phyloP scores from a whole-genome alignment of 345 rosid species.

The Theobroma cacao region DNA sequence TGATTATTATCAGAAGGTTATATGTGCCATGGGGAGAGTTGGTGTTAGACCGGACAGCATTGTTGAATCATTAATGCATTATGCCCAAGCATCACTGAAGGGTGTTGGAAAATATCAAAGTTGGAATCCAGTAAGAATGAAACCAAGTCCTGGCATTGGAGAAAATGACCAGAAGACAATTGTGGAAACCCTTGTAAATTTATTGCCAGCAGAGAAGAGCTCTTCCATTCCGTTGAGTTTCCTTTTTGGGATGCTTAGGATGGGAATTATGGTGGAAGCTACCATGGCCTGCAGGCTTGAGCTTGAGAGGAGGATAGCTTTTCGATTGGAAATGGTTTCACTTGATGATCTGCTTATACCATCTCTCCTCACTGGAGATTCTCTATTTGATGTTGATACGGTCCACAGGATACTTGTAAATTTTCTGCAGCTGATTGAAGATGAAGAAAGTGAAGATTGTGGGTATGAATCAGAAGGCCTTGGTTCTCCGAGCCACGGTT shows the following conservation, averaged over 20 bases:
- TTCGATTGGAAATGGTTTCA: conserved; percentile 54
- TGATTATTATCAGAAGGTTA: conserved; percentile 54
- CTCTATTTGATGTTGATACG: conserved; percentile 72
- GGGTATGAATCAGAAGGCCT: conserved; percentile 53
- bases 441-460: conserved; percentile 55
- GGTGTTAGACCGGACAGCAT: conserved; percentile 64
- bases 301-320: conserved; percentile 64
- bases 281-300: conserved; percentile 53
- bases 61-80: conserved; percentile 65
- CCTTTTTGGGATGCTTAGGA: conserved; percentile 76
- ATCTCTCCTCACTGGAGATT: conserved; percentile 54
- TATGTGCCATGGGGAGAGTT: conserved; percentile 52
- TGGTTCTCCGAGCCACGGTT: conserved; percentile 53
- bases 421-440: conserved; percentile 64
- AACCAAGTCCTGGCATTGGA: conserved; percentile 25
- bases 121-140: conserved; percentile 48
- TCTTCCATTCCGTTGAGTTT: conserved; percentile 54
- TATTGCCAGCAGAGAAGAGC: conserved; percentile 53
- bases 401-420: conserved; percentile 61
- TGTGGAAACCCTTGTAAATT: conserved; percentile 62
- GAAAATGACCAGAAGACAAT: conserved; percentile 54
- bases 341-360: conserved; percentile 89
- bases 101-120: conserved; percentile 48
- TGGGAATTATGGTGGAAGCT: conserved; percentile 54
- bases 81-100: conserved; percentile 65